phyloP scores from a whole-genome alignment of 495 filamentous ascomycete species.

The Hypomontagnella monticulosa region DNA sequence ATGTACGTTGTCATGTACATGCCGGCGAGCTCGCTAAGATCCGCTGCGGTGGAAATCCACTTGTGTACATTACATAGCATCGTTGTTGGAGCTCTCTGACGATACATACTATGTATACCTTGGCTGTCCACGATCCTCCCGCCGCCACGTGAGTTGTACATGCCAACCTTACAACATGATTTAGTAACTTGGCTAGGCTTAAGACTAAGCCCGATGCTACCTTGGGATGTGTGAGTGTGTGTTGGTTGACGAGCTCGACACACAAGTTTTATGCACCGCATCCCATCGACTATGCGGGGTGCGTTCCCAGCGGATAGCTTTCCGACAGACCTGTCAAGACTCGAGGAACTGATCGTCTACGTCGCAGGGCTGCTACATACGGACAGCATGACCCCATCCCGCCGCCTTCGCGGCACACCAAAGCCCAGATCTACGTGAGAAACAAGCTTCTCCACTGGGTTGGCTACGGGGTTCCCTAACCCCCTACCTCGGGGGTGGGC shows the following conservation, averaged over 20 bases:
- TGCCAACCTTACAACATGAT: slow-evolving; percentile 12
- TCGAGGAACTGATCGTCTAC: slow-evolving; percentile 19
- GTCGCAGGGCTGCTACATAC: slow-evolving; percentile 25
- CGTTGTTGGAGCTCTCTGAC: slow-evolving; percentile 27
- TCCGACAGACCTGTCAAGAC: slow-evolving; percentile 34
- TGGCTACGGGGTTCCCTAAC: background rate
- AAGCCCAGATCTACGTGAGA: slow-evolving; percentile 19
- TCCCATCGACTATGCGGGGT: slow-evolving; percentile 39
- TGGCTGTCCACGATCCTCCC: slow-evolving; percentile 40
- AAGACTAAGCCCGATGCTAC: slow-evolving; percentile 31
- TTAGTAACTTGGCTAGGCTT: slow-evolving; percentile 27
- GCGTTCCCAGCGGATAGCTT: slow-evolving; percentile 40
- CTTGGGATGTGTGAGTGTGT: slow-evolving; percentile 5
- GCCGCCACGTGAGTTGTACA: slow-evolving; percentile 41
- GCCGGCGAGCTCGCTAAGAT: slow-evolving; percentile 17
- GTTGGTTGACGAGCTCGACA: slow-evolving; percentile 6
- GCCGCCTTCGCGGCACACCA: slow-evolving; percentile 15
- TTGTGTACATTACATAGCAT: background rate
- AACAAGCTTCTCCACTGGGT: slow-evolving; percentile 25
- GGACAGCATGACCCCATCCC: slow-evolving; percentile 12
- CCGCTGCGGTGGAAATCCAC: slow-evolving; percentile 16
- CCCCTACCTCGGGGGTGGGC: background rate
- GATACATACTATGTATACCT: slow-evolving; percentile 8
- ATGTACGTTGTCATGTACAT: background rate
- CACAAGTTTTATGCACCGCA: slow-evolving; percentile 26